Percentiles rank a stretch among this genome's conserved stretches.
phyloP scores from a whole-genome alignment of 2,329 filamentous ascomycete genomes.

The Venturia asperata region DNA sequence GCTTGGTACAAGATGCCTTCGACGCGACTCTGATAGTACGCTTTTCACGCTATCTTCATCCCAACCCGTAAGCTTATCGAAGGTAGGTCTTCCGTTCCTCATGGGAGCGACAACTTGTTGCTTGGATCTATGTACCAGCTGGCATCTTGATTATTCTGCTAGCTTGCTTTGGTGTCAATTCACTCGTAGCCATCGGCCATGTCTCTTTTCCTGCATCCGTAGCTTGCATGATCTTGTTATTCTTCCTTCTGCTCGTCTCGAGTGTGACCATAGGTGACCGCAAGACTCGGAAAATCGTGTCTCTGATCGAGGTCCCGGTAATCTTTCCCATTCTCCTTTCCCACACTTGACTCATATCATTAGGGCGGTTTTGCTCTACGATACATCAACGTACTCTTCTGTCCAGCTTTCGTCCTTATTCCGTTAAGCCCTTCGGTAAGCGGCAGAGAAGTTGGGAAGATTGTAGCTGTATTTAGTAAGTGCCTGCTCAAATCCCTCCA shows the following conservation, averaged over 20 bases:
- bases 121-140: slow-evolving; percentile 48
- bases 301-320: slow-evolving; percentile 49
- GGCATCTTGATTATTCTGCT: slow-evolving; percentile 35
- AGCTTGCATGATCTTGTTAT: slow-evolving; percentile 50
- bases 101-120: slow-evolving; percentile 24
- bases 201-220: slow-evolving; percentile 55
- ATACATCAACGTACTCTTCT: slow-evolving; percentile 55
- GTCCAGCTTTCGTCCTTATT: slow-evolving; percentile 52
- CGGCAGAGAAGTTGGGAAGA: slow-evolving; percentile 50
- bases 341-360: background rate
- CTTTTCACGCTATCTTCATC: background rate
- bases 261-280: slow-evolving; percentile 44
- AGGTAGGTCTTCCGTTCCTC: slow-evolving; percentile 22
- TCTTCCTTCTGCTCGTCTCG: slow-evolving; percentile 43
- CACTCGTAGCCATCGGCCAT: slow-evolving; percentile 38
- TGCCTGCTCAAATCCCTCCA: background rate
- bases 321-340: slow-evolving; percentile 23
- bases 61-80: slow-evolving; percentile 3
- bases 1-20: slow-evolving; percentile 16
- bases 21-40: slow-evolving; percentile 17
- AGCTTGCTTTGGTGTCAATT: slow-evolving; percentile 37
- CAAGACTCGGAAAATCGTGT: slow-evolving; percentile 43
- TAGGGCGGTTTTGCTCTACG: slow-evolving; percentile 51
- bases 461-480: slow-evolving; percentile 53
- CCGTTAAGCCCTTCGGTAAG: slow-evolving; percentile 51